Evolutionary conservation across 805 yeast genomes (phyloP).

Genomic region (Candida succiphila): DNA sequence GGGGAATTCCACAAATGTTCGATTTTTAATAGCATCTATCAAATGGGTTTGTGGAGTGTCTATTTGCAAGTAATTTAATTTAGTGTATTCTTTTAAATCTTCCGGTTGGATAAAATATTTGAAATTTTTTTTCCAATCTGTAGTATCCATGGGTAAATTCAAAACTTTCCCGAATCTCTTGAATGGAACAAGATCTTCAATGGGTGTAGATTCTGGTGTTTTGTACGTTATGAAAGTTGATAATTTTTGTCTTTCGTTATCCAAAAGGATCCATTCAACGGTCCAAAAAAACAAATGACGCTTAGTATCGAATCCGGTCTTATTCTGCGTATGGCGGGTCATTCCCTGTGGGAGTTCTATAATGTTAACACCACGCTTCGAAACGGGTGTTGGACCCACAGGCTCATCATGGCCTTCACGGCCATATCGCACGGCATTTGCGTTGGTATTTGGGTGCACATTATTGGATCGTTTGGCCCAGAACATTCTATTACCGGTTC

Average conservation of each 20-base stretch:
- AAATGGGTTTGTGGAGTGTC: no score
- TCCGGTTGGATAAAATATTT: conserved; percentile 6
- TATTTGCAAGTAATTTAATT: no score
- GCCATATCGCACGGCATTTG: conserved; percentile 16
- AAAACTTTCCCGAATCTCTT: conserved; percentile 21
- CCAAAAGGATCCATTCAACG: conserved; percentile 54
- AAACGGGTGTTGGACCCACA: conserved; percentile 3
- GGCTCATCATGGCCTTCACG: conserved; percentile 16
- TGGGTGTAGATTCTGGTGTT: conserved; percentile 25
- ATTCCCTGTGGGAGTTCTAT: conserved; percentile 60
- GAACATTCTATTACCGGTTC: conserved; percentile 2
- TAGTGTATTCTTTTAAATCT: conserved; percentile 5
- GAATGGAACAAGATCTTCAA: conserved; percentile 33
- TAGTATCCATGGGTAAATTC: no score
- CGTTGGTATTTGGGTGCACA: conserved; percentile 9
- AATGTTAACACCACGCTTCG: conserved; percentile 59
- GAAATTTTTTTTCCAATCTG: conserved; percentile 4
- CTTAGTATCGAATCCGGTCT: conserved; percentile 60
- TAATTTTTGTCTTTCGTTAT: conserved; percentile 10
- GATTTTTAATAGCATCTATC: conserved; percentile 40
- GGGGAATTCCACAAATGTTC: conserved; percentile 70
- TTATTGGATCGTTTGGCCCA: not conserved
- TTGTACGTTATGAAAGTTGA: conserved; percentile 24
- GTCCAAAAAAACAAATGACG: conserved; percentile 66
- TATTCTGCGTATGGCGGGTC: conserved; percentile 55